phyloP scores from a whole-genome alignment of 2,329 filamentous ascomycete species.

The Colletotrichum noveboracense region DNA sequence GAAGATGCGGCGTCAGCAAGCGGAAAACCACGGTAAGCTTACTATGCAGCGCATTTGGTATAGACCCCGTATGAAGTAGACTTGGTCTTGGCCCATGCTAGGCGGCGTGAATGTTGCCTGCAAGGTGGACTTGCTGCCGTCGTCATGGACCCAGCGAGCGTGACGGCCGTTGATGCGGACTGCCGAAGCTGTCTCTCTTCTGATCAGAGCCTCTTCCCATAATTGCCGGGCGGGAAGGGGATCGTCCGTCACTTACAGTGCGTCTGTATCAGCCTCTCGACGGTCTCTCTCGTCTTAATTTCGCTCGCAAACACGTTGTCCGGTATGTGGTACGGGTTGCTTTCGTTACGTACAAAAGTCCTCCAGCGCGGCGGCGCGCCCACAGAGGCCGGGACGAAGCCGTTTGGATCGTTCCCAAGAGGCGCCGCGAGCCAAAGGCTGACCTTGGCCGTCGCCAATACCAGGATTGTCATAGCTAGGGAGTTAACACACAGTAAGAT shows the following conservation, averaged over 20 bases:
- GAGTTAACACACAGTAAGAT: neutral
- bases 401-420: neutral
- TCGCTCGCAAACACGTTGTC: neutral
- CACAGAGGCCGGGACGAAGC: neutral
- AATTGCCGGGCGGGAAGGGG: neutral
- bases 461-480: neutral
- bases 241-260: neutral
- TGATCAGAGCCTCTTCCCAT: neutral
- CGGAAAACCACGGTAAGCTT: neutral
- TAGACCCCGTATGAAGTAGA: neutral
- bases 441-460: neutral
- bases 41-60: neutral
- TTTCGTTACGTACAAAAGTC: neutral
- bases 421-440: neutral
- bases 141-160: neutral
- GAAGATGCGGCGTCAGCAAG: neutral
- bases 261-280: neutral
- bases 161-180: neutral
- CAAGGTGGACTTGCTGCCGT: neutral
- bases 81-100: neutral
- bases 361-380: neutral
- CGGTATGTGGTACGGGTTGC: neutral
- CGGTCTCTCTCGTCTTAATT: neutral
- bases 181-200: neutral
- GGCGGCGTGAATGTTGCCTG: neutral